Percentiles rank a stretch among this genome's conserved stretches.
Evolutionary conservation across 2,329 filamentous ascomycete genomes (phyloP).

Genomic region (Colletotrichum sp.): DNA sequence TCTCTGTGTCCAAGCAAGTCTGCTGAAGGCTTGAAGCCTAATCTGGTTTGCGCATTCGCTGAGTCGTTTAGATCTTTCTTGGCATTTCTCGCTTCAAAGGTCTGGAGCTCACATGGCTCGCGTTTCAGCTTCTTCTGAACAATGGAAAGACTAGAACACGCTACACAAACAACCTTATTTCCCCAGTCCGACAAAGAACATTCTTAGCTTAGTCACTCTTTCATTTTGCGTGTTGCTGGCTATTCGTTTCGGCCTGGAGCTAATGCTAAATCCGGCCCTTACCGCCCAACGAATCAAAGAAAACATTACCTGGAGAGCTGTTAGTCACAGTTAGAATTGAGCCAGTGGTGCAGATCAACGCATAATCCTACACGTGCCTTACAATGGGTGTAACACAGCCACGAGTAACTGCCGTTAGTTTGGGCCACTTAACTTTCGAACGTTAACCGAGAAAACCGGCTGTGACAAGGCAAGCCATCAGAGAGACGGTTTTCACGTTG

Average conservation of each 20-base stretch:
- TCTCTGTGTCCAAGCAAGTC: neutral
- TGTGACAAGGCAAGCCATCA: neutral
- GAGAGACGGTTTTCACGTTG: neutral
- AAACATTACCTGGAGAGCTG: neutral
- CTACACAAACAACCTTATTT: neutral
- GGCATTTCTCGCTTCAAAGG: neutral
- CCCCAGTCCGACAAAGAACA: neutral
- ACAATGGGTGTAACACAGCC: neutral
- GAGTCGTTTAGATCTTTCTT: neutral
- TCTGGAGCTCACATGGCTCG: neutral
- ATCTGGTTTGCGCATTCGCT: neutral
- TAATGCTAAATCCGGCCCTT: neutral
- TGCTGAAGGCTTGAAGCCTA: neutral
- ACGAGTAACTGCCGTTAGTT: neutral
- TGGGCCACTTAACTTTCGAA: neutral
- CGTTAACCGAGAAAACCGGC: neutral
- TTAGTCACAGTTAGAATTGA: neutral
- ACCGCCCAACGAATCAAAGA: accelerated
- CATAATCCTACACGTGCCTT: neutral
- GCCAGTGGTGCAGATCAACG: neutral
- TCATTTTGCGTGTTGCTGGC: neutral
- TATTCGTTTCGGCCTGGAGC: neutral
- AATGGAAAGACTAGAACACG: neutral
- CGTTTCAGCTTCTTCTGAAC: neutral
- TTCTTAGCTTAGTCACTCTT: neutral